These are phyloP conservation scores for Amphicarpaea edgeworthii DNA, from an alignment of 306 rosid genomes.

Conservation along the genomic window DNA sequence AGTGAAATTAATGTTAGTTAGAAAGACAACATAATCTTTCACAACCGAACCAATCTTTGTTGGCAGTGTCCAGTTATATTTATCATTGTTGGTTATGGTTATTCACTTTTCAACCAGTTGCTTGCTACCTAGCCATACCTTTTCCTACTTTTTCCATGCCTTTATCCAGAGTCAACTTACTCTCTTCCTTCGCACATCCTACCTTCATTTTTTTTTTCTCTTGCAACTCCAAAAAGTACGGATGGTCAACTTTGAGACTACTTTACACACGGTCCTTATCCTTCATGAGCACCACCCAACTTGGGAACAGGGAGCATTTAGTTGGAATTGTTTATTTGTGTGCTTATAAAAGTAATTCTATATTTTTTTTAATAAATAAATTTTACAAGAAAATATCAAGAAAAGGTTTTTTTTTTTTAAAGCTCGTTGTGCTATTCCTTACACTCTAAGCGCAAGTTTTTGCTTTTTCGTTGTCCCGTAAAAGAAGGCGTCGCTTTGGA, in stretches of 20 bases:
- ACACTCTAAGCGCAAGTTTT: not conserved
- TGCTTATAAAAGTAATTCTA: not conserved
- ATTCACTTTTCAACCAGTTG: constrained; percentile 39
- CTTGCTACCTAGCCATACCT: constrained; percentile 45
- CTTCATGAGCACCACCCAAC: constrained; percentile 16
- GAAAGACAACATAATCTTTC: too few species aligned
- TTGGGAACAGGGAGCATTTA: not conserved
- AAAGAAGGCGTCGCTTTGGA: too few species aligned
- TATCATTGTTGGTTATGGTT: too few species aligned
- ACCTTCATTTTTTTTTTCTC: not conserved
- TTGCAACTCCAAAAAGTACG: not conserved
- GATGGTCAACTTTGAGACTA: constrained; percentile 20
- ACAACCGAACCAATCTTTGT: too few species aligned
- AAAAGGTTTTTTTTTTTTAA: not conserved
- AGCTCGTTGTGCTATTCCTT: not conserved
- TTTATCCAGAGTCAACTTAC: constrained; percentile 34
- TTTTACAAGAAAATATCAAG: not conserved
- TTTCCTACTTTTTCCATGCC: constrained; percentile 24
- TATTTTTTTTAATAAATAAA: not conserved
- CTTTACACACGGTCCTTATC: constrained; percentile 31
- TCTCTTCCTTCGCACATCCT: not conserved
- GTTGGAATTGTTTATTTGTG: not conserved
- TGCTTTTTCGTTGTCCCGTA: too few species aligned
- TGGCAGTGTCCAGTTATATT: too few species aligned
- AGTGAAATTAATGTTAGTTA: too few species aligned